phyloP scores from a whole-genome alignment of 73 alveolate species.

The Stentor coeruleus region DNA sequence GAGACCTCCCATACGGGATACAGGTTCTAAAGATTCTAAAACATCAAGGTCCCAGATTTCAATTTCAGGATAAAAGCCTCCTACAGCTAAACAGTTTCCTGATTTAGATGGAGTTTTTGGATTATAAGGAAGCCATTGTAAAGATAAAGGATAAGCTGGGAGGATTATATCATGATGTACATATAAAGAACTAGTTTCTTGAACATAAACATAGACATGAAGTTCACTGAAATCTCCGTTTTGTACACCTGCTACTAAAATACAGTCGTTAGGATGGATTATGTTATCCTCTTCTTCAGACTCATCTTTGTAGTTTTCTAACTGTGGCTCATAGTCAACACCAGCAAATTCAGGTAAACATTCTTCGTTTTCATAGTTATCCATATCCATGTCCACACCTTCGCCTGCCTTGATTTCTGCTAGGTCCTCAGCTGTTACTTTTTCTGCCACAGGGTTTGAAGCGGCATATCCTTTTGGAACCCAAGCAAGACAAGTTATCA shows the following conservation, averaged over 20 bases:
- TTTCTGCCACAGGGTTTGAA: neutral
- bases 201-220: constrained; percentile 92
- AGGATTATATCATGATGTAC: constrained; percentile 96
- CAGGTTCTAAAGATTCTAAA: constrained; percentile 87
- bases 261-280: constrained; percentile 86
- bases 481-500: constrained; percentile 82
- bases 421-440: constrained; percentile 12
- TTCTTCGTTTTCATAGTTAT: constrained; percentile 40
- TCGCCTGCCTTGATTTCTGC: constrained; percentile 25
- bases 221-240: constrained; percentile 87
- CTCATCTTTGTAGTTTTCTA: constrained; percentile 60
- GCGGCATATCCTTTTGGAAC: constrained; percentile 81
- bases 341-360: constrained; percentile 45
- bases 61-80: constrained; percentile 92
- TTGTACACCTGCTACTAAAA: constrained; percentile 88
- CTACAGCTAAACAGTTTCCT: constrained; percentile 86
- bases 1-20: constrained; percentile 82
- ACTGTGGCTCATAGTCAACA: constrained; percentile 41
- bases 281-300: constrained; percentile 94
- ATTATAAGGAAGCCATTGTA: constrained; percentile 85
- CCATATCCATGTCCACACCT: constrained; percentile 38
- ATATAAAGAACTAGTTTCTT: constrained; percentile 80
- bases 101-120: constrained; percentile 32
- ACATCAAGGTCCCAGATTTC: constrained; percentile 96
- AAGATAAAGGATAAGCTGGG: constrained; percentile 88